Evolutionary conservation across 2,329 filamentous ascomycete genomes (phyloP), one percentile per base, ranked within the genome.

Genomic region (Fusarium armeniacum): DNA sequence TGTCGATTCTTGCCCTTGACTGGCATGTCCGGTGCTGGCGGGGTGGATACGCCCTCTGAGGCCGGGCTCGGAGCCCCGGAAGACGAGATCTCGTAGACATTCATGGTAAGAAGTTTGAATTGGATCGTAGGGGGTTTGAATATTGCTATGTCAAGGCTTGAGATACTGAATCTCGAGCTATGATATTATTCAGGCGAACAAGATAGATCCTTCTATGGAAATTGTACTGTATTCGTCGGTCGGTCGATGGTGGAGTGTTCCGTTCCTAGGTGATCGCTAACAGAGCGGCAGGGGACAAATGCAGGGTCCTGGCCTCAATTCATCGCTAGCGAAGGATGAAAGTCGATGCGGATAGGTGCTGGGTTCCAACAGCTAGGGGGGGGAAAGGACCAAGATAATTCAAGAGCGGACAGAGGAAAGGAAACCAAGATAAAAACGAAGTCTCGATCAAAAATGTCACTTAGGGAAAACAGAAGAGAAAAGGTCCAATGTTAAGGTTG

Each of bases 1-100:
- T 90, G 88, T 47, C 91, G 88, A 55, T 89, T 87, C 77, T 90
- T 93, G 59, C 87, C 83, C 79, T 91, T 93, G 28, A 69, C 46
- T 49, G 75, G 70, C 56, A 73, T 62, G 33, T 78, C 77, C 69
- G 75, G 70, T 44, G 53, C 67, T 67, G 70, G 67, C 49, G 71
- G 71, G 59, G 71, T 74, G 71, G 73, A 72, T 66, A 72, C 62
- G 56, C 63, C 61, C 18, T 70, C 67, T 66, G 61, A 63, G 54
- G 67, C 70, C 58, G 73, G 71, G 5, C 79, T 80, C 53, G 67
- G 52, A 56, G 66, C 63, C 45, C 72, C 73, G 62, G 67, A 66
- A 55, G 63, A 67, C 16, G 64, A 62, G 41, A 69, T 63, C 33
- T 76, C 71, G 61, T 71, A 72, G 24, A 74, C 62, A 6, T 75